Conservation (phyloP, 768 basidiomycete genomes). For the Leccinum disarticulatum region DNA sequence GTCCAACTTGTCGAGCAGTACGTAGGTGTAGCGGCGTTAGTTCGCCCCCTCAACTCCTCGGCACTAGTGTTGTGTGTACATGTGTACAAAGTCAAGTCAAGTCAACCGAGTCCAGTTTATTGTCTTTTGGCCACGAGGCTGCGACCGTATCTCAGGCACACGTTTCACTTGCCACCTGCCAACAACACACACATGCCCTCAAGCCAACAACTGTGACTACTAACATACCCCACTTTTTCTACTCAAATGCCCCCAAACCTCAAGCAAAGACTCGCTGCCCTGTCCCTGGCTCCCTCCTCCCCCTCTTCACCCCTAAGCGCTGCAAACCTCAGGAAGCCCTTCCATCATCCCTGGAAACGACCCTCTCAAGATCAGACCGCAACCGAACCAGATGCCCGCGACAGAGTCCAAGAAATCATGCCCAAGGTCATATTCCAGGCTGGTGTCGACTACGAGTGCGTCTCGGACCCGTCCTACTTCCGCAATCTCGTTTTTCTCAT, state of each 20-base stretch:
- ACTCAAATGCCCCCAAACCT: constrained; percentile 41
- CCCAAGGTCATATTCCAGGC: constrained; percentile 80
- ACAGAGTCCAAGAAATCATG: constrained; percentile 64
- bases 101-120: neutral
- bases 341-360: constrained; percentile 57
- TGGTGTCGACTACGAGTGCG: constrained; percentile 87
- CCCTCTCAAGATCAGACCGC: constrained; percentile 26
- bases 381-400: constrained; percentile 32
- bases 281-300: constrained; percentile 55
- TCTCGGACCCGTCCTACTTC: constrained; percentile 12
- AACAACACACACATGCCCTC: constrained; percentile 15
- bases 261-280: constrained; percentile 66
- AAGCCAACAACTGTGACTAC: neutral
- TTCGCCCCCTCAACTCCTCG: too few species aligned
- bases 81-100: constrained; percentile 9
- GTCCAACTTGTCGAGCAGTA: neutral
- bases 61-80: neutral
- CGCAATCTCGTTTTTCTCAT: constrained; percentile 17
- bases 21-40: too few species aligned
- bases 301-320: constrained; percentile 38
- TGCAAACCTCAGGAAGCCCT: constrained; percentile 36
- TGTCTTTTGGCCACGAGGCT: constrained; percentile 1
- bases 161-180: constrained; percentile 1
- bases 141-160: neutral
- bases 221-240: neutral